These are phyloP conservation scores for Geum urbanum DNA, from an alignment of 306 rosid genomes.

Conservation along the genomic window DNA sequence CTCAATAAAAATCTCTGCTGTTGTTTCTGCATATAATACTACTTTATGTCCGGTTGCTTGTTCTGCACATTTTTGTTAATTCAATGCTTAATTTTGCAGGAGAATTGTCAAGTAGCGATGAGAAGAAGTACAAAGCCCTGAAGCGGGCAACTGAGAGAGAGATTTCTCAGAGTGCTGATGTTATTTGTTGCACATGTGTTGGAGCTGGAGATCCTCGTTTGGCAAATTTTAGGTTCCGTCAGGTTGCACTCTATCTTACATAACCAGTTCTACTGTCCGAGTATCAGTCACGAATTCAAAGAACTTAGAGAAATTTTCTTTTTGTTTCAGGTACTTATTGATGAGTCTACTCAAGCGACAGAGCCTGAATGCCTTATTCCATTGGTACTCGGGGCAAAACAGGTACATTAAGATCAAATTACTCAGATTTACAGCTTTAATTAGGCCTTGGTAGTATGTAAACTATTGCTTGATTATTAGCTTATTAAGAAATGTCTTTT, in stretches of 20 bases:
- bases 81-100: constrained; percentile 40
- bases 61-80: background rate
- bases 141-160: constrained; percentile 99
- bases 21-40: background rate
- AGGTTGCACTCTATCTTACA: constrained; percentile 54
- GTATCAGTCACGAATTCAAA: constrained; percentile 6
- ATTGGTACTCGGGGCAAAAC: constrained; percentile 97
- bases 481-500: constrained; percentile 26
- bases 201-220: constrained; percentile 99
- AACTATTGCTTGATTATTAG: background rate
- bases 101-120: constrained; percentile 96
- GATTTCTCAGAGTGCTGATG: constrained; percentile 99
- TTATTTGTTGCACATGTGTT: constrained; percentile 97
- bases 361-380: constrained; percentile 99
- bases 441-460: background rate
- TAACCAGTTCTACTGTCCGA: background rate
- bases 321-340: constrained; percentile 78
- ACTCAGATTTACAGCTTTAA: background rate
- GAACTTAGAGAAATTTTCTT: constrained; percentile 18
- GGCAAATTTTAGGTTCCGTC: constrained; percentile 96
- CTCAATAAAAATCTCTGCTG: background rate
- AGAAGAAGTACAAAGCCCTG: constrained; percentile 93
- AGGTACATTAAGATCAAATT: constrained; percentile 43
- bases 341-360: constrained; percentile 98
- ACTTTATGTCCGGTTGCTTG: too few species aligned